Base-by-base conservation (phyloP, 176 grass and related monocot species). In the Canna indica region DNA sequence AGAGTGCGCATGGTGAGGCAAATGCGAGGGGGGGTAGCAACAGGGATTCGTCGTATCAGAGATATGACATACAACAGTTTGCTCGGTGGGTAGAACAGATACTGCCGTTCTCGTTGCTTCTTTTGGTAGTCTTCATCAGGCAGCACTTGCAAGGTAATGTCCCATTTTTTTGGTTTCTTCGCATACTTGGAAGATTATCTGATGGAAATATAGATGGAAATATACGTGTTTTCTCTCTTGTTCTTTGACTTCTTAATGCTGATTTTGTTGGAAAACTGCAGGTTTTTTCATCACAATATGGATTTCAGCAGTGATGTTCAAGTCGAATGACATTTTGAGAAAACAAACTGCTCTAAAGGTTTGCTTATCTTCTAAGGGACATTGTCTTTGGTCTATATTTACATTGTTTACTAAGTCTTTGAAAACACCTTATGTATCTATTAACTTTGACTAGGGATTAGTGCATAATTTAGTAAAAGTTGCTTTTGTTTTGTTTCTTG, bases 281-380 rank as follows among this genome's bases (percentile, higher is more conserved):
- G 91, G 91, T 83, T 96, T 96, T 79, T 96, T 96, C 72, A 80
- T 96, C 61, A 91, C 91, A 35, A 91, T 91, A 85, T 96, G 91
- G 88, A 90, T 91, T 86, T 85, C 88, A 61, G 88, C 81, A 72
- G 88, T 96, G 71, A 96, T 96, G 91, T 91, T 96, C 81, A 96
- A 91, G 76, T 96, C 91, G 36, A 96, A 96, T 80, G 91, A 96
- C 85, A 86, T 91, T 72, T 88, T 96, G 73, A 78, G 75, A 79
- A 96, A 91, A 71, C 91, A 96, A 78, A 96, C 88, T 76, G 85
- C 91, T 76, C 81, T 96, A 29, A 96, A 96, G 91, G 88, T 96
- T 68, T 58, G 71, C 56, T 30, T 12, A 20, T 45, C 57, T 58
- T 24, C 50, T 54, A 8, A 3, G 18, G 47, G 54, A 56, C 41